Evolutionary conservation across 225 moss, liverwort and hornwort species (phyloP).

Genomic region (Asterella californica): DNA sequence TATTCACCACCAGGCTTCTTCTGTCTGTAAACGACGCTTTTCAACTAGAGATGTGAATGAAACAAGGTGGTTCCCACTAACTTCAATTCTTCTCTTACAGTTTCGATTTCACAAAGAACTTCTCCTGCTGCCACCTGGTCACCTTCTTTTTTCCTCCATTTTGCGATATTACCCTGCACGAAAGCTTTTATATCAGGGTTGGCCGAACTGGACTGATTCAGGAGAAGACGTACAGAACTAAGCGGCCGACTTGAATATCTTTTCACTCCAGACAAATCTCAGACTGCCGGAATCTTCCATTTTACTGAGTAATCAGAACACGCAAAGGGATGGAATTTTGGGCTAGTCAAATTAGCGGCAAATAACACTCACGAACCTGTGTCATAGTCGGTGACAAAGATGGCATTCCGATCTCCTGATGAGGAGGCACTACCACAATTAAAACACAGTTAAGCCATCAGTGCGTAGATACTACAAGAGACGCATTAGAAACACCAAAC

Average conservation of each 20-base stretch:
- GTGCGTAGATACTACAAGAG: not conserved
- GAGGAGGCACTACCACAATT: conserved; percentile 31
- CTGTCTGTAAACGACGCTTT: not conserved
- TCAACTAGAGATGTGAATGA: not conserved
- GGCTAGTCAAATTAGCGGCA: not conserved
- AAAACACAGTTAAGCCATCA: not conserved
- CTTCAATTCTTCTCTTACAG: conserved; percentile 36
- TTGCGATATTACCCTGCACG: conserved; percentile 77
- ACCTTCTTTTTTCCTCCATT: conserved; percentile 84
- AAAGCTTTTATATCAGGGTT: not conserved
- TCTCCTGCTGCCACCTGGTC: conserved; percentile 84
- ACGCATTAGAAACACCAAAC: not conserved
- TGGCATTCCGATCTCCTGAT: conserved; percentile 62
- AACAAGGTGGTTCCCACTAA: not conserved
- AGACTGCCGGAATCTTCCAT: not conserved
- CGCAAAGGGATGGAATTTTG: not conserved
- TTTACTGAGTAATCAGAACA: not conserved
- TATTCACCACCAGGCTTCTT: not conserved
- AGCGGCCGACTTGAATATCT: not conserved
- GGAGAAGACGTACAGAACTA: not conserved
- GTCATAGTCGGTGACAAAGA: conserved; percentile 58
- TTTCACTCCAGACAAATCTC: not conserved
- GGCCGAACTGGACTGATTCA: not conserved
- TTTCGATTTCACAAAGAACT: conserved; percentile 97
- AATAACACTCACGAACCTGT: conserved; percentile 19